Conservation (phyloP, 768 basidiomycete species). For the Mycena floridula region DNA sequence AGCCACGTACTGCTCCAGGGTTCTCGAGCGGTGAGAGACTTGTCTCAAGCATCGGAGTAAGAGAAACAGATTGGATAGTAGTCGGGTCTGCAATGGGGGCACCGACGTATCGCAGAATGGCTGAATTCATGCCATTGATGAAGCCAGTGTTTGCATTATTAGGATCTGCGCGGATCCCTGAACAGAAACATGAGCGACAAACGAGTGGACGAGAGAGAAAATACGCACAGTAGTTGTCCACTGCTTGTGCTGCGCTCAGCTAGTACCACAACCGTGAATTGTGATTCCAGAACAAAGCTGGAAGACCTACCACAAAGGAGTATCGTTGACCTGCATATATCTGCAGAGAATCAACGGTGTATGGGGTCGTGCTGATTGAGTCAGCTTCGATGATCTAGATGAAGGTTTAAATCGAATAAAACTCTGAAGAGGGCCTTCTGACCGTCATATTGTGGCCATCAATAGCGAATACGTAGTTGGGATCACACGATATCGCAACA, state of each 20-base stretch:
- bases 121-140: constrained; percentile 35
- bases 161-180: constrained; percentile 31
- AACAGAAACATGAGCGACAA: background rate
- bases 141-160: constrained; percentile 22
- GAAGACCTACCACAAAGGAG: constrained; percentile 27
- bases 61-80: constrained; percentile 9
- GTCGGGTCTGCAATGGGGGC: constrained; percentile 40
- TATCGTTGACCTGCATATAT: constrained; percentile 12
- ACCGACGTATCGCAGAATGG: constrained; percentile 46
- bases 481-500: constrained; percentile 20
- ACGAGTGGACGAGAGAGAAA: background rate
- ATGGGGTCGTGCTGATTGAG: constrained; percentile 11
- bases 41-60: background rate
- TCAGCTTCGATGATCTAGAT: constrained; percentile 15
- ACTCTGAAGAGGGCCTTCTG: background rate
- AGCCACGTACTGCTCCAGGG: too few species aligned
- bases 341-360: constrained; percentile 14
- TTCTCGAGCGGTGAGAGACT: background rate
- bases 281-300: constrained; percentile 19
- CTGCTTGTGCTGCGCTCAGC: constrained; percentile 35
- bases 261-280: constrained; percentile 4
- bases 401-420: background rate
- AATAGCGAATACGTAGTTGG: constrained; percentile 20
- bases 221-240: constrained; percentile 46
- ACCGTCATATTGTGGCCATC: constrained; percentile 16